Base-by-base conservation (phyloP, 2,329 filamentous ascomycete genomes). In the Aspergillus eucalypticola region DNA sequence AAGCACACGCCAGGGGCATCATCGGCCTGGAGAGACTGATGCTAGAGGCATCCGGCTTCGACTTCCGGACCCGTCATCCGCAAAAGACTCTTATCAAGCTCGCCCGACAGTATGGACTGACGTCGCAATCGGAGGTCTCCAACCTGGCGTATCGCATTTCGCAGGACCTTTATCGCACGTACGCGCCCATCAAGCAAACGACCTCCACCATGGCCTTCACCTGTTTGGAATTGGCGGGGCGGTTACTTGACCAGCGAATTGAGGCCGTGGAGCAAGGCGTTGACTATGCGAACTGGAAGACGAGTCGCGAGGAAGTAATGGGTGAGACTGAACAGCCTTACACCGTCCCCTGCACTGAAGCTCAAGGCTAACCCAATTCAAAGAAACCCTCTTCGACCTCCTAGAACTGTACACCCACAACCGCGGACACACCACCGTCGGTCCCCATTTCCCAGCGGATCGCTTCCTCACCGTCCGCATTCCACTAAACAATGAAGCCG, bases 351-450 rank as follows among this genome's bases (percentile, higher is more conserved):
- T 41, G 27, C 27, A 5, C 4, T 76, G 15, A 77, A 6, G 11
- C 3, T 2, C 39, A 17, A 21, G 19, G 29, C n/a, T 4, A n/a
- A 32, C 23, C 19, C 74, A 84, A 54, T 35, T 49, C 64, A 32
- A 66, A 79, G 94, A 98, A 82, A 94, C 91, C 0, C 85, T 96
- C 69, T 86, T 97, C 41, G 95, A 98, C 71, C 83, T 97, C 0
- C 84, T 98, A 25, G 94, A 99, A 71, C 84, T 98, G 2, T 98
- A 97, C 75, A 95, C 92, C 0, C 90, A 96, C 71, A 89, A 96
- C 72, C 86, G 87, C 57, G 85, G 86, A 66, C 82, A 84, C 54
- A 96, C 92, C 35, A 86, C 88, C 54, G 81, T 96, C 19, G 93
- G 92, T 6, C 81, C 84, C 15, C 80, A 85, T 51, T 90, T 91